These are phyloP conservation scores for Lecanoromycetidae sp. DNA, from an alignment of 2,329 filamentous ascomycete genomes.

Conservation along the genomic window DNA sequence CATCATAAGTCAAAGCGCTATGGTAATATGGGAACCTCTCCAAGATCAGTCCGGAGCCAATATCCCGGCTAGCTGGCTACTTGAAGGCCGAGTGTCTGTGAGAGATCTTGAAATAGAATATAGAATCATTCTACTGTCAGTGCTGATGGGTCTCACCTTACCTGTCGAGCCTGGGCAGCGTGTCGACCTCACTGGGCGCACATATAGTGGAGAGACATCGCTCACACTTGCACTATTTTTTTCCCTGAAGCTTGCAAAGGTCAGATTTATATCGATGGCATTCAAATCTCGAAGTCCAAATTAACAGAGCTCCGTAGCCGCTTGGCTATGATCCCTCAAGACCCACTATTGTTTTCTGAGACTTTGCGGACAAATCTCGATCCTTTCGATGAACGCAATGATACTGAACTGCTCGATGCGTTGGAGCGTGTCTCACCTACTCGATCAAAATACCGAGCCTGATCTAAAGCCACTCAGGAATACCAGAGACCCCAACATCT, in stretches of 20 bases:
- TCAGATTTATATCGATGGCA: slow-evolving; percentile 56
- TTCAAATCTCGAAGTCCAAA: slow-evolving; percentile 61
- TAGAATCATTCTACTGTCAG: too few relatives aligned
- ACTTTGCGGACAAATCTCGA: slow-evolving; percentile 67
- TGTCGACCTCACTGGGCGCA: slow-evolving; percentile 65
- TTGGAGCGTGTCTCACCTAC: slow-evolving; percentile 59
- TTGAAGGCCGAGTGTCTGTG: too few relatives aligned
- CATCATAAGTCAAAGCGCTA: too few relatives aligned
- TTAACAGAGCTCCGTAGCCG: slow-evolving; percentile 58
- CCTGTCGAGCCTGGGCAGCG: too few relatives aligned
- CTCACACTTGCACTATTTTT: slow-evolving; percentile 62
- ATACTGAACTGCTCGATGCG: slow-evolving; percentile 57
- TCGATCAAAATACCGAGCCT: slow-evolving; percentile 38
- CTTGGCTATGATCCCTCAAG: slow-evolving; percentile 70
- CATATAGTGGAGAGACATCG: slow-evolving; percentile 66
- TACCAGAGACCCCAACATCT: slow-evolving; percentile 42
- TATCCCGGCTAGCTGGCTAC: too few relatives aligned
- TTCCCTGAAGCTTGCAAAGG: slow-evolving; percentile 60
- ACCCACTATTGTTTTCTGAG: slow-evolving; percentile 71
- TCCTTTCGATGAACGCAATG: slow-evolving; percentile 58
- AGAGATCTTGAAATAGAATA: too few relatives aligned
- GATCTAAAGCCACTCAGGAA: slow-evolving; percentile 15
- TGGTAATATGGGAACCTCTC: too few relatives aligned
- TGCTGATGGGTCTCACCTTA: too few relatives aligned
- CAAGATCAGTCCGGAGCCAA: too few relatives aligned